phyloP scores from a whole-genome alignment of 106 monocot species.

The Dioscorea zingiberensis region DNA sequence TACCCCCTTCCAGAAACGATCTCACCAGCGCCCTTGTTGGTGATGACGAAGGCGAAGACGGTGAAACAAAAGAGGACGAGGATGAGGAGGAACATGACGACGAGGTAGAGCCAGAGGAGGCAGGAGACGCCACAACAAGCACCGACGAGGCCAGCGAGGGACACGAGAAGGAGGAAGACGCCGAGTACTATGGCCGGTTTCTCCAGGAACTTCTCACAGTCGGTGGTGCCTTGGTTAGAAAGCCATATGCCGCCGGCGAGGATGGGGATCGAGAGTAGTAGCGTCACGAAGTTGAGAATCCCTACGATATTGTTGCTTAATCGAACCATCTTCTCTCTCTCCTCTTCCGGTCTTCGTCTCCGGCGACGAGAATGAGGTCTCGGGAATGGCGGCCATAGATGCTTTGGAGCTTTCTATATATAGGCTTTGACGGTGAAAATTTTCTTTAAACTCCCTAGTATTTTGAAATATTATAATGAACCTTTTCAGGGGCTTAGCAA shows the following conservation, averaged over 20 bases:
- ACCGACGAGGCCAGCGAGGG: constrained; percentile 36
- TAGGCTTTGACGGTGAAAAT: too few relatives aligned
- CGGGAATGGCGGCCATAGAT: too few relatives aligned
- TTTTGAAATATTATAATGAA: too few relatives aligned
- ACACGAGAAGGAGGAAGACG: constrained; percentile 22
- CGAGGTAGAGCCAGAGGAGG: constrained; percentile 44
- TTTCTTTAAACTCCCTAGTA: too few relatives aligned
- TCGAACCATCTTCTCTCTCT: constrained; percentile 15
- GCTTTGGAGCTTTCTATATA: too few relatives aligned
- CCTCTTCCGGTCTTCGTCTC: neutral
- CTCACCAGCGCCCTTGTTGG: constrained; percentile 19
- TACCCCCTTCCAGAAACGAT: constrained; percentile 20
- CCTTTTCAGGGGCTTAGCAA: too few relatives aligned
- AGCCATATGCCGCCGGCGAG: constrained; percentile 33
- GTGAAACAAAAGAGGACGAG: constrained; percentile 20
- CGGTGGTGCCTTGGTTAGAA: neutral
- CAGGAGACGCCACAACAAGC: constrained; percentile 30
- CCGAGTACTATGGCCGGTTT: constrained; percentile 22
- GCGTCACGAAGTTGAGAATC: constrained; percentile 23
- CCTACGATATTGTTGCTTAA: constrained; percentile 37
- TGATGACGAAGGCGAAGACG: constrained; percentile 29
- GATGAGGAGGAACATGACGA: constrained; percentile 46
- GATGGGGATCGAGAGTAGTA: constrained; percentile 35
- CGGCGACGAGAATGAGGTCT: neutral
- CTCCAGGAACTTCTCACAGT: constrained; percentile 29